Conservation (phyloP, 169 alveolate genomes). For the Condylostoma magnum region DNA sequence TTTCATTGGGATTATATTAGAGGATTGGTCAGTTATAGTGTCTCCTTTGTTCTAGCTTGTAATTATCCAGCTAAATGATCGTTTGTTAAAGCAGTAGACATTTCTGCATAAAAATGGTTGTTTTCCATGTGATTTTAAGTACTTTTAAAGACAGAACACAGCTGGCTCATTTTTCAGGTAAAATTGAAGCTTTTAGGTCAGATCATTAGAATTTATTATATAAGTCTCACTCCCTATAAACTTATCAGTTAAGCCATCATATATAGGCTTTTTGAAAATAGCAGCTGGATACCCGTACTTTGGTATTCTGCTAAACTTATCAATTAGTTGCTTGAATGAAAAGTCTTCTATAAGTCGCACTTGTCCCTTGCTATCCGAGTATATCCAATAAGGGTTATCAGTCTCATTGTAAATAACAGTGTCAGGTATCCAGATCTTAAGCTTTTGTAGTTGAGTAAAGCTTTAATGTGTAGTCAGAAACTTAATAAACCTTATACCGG, state of each 20-base stretch:
- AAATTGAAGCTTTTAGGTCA: background rate
- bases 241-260: background rate
- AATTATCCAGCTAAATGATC: background rate
- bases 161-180: background rate
- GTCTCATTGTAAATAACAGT: slow-evolving; percentile 44
- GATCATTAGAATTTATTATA: background rate
- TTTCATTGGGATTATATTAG: slow-evolving; percentile 37
- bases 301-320: background rate
- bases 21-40: slow-evolving; percentile 30
- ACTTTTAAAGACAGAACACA: background rate
- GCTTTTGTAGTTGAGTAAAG: too few species aligned
- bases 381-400: slow-evolving; percentile 50
- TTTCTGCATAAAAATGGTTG: slow-evolving; percentile 10
- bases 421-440: slow-evolving; percentile 43
- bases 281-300: background rate
- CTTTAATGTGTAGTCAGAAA: too few species aligned
- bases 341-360: slow-evolving; percentile 36
- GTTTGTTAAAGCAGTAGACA: background rate
- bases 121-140: background rate
- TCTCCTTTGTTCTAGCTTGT: too few species aligned
- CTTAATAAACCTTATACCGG: too few species aligned
- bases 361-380: slow-evolving; percentile 41
- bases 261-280: background rate
- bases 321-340: slow-evolving; percentile 5
- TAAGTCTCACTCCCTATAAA: background rate